These are phyloP conservation scores for Trichoderma reesei DNA, from an alignment of 495 filamentous ascomycete genomes.

Conservation along the genomic window DNA sequence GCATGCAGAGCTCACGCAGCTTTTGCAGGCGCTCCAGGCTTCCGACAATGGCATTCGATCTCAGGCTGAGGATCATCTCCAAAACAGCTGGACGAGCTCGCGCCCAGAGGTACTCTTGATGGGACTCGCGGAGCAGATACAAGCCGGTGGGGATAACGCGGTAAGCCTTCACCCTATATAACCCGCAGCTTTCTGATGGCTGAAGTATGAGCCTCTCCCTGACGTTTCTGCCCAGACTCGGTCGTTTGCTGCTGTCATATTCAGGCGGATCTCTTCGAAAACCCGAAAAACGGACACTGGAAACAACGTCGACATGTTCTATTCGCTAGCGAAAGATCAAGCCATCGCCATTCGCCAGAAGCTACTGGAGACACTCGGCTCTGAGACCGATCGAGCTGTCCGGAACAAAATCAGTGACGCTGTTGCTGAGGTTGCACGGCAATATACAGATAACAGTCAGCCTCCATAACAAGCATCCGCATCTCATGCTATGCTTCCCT, in stretches of 20 bases:
- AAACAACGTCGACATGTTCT: constrained; percentile 71
- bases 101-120: constrained; percentile 81
- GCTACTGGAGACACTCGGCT: constrained; percentile 63
- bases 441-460: constrained; percentile 87
- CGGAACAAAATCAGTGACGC: constrained; percentile 95
- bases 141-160: constrained; percentile 53
- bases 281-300: constrained; percentile 65
- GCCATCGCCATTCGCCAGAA: constrained; percentile 69
- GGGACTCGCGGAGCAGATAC: constrained; percentile 88
- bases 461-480: constrained; percentile 11
- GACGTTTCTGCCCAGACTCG: constrained; percentile 48
- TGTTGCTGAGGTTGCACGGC: constrained; percentile 86
- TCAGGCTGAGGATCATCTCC: constrained; percentile 80
- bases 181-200: not conserved
- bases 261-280: constrained; percentile 85
- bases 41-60: constrained; percentile 77
- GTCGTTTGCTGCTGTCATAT: constrained; percentile 86
- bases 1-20: constrained; percentile 69
- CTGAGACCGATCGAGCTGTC: constrained; percentile 58
- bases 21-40: constrained; percentile 80
- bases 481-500: not conserved
- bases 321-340: constrained; percentile 60
- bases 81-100: constrained; percentile 73
- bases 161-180: constrained; percentile 40
- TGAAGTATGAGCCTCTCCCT: not conserved